phyloP scores from a whole-genome alignment of 371 early-diverging fungal genomes.

The Entomophthora muscae region DNA sequence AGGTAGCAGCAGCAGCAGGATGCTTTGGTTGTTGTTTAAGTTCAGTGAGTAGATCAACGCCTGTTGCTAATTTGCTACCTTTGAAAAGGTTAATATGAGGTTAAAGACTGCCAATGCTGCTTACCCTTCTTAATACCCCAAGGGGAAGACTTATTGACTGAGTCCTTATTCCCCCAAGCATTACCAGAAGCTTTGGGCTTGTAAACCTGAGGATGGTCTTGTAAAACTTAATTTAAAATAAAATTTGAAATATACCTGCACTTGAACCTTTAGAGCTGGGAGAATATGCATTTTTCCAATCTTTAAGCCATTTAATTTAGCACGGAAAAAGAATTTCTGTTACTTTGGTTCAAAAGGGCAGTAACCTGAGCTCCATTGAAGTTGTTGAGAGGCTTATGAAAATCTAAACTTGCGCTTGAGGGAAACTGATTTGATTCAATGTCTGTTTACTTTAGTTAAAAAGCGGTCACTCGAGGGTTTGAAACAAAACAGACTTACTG shows the following conservation, averaged over 20 bases:
- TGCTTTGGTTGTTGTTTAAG: not conserved
- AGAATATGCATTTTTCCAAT: not conserved
- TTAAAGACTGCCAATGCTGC: not conserved
- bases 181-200: not conserved
- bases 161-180: not conserved
- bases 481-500: not conserved
- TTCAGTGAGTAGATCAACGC: conserved; percentile 1
- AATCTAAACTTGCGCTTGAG: not conserved
- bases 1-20: not conserved
- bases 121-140: conserved; percentile 5
- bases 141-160: not conserved
- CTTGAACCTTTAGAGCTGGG: not conserved
- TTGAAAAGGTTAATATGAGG: not conserved
- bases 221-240: not conserved
- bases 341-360: not conserved
- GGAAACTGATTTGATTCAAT: not conserved
- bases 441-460: not conserved
- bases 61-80: not conserved
- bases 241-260: not conserved
- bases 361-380: not conserved
- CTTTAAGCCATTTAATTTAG: not conserved
- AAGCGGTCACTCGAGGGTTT: not conserved
- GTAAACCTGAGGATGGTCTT: not conserved
- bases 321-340: not conserved
- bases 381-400: not conserved